Conservation (phyloP, 164 flowering plant genomes). For the Stephania yunnanensis region DNA sequence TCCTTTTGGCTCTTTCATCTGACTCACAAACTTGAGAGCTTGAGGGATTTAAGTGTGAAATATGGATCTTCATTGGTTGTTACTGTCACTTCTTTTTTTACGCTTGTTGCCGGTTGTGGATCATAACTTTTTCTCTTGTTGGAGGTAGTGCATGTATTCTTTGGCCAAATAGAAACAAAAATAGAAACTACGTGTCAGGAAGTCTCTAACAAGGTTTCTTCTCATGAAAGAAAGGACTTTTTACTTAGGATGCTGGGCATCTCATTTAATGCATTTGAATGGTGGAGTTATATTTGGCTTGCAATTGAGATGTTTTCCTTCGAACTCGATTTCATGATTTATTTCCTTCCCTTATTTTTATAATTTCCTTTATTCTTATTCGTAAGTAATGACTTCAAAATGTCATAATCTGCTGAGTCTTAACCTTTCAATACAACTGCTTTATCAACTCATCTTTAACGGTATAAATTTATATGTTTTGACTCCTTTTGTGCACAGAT, state of each 20-base stretch:
- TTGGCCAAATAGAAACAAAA: neutral
- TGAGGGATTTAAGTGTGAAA: no score
- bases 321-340: neutral
- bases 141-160: neutral
- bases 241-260: no score
- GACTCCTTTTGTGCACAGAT: constrained; percentile 39
- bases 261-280: neutral
- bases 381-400: neutral
- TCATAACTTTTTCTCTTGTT: neutral
- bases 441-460: neutral
- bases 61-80: no score
- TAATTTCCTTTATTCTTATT: neutral
- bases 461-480: neutral
- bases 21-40: no score
- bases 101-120: neutral
- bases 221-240: neutral
- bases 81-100: no score
- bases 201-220: neutral
- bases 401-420: neutral
- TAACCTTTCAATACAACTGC: neutral
- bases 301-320: no score
- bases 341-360: neutral
- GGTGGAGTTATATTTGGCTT: neutral
- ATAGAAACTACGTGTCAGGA: neutral
- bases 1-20: no score